Percentiles rank a stretch among this genome's conserved stretches.
Conservation (phyloP, 139 green algal genomes). For the Chlamydomonas urium region DNA sequence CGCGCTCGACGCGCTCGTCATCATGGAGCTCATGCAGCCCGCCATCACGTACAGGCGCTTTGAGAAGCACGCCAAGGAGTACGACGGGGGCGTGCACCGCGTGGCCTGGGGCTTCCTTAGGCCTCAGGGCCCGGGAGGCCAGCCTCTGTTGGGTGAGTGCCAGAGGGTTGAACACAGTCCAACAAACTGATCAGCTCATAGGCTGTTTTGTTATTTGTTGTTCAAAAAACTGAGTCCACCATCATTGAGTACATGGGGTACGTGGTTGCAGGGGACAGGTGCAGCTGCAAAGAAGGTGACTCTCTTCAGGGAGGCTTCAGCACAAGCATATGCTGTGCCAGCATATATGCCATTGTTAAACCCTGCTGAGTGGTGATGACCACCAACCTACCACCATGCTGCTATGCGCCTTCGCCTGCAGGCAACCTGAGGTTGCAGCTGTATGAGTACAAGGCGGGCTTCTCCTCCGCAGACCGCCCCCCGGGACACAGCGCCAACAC, state of each 20-base stretch:
- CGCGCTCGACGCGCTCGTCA: slow-evolving; percentile 33
- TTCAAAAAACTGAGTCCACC: no score
- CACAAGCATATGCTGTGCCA: no score
- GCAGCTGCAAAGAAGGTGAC: no score
- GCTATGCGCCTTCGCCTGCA: not conserved
- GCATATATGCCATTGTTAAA: no score
- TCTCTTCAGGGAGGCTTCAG: no score
- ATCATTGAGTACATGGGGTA: no score
- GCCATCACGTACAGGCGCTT: slow-evolving; percentile 33
- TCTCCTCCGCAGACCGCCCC: not conserved
- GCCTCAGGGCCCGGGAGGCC: slow-evolving; percentile 17
- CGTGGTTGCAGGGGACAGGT: no score
- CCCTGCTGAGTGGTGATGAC: no score
- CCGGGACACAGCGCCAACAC: not conserved
- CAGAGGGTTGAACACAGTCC: no score
- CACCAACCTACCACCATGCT: no score
- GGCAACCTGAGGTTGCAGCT: slow-evolving; percentile 38
- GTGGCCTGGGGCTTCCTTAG: slow-evolving; percentile 49
- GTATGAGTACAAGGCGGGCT: slow-evolving; percentile 35
- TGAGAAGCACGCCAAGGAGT: slow-evolving; percentile 27
- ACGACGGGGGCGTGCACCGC: slow-evolving; percentile 24
- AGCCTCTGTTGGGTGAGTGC: not conserved
- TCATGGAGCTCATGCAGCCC: slow-evolving; percentile 49
- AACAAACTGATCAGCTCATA: no score
- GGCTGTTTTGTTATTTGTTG: no score